Conservation (phyloP, 2,329 filamentous ascomycete species). For the Cladophialophora yegresii region DNA sequence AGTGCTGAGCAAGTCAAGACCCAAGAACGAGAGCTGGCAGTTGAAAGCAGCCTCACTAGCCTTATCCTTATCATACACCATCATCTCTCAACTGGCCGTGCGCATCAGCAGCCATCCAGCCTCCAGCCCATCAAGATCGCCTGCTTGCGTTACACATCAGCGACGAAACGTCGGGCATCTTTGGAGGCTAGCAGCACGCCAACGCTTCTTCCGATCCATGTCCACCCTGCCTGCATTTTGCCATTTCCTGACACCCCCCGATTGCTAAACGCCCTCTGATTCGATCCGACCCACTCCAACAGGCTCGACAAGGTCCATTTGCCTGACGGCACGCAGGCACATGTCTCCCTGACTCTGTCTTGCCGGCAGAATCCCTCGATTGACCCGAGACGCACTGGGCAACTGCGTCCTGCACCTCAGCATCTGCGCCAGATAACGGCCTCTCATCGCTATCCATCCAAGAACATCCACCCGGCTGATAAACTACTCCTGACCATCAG, state of each 20-base stretch:
- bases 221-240: conserved; percentile 25
- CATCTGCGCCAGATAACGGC: conserved; percentile 30
- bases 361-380: conserved; percentile 27
- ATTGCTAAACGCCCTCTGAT: conserved; percentile 30
- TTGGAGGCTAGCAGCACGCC: conserved; percentile 30
- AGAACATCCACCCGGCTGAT: conserved; percentile 26
- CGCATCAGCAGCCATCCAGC: conserved; percentile 15
- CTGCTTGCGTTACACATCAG: conserved; percentile 15
- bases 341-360: conserved; percentile 28
- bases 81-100: conserved; percentile 17
- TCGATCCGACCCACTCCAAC: conserved; percentile 19
- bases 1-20: not conserved
- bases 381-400: conserved; percentile 16
- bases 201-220: conserved; percentile 31
- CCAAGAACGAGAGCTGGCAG: not conserved
- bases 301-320: conserved; percentile 26
- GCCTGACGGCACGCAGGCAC: conserved; percentile 26
- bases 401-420: conserved; percentile 17
- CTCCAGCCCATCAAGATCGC: conserved; percentile 19
- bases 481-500: conserved; percentile 24
- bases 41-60: conserved; percentile 21
- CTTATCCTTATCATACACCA: conserved; percentile 27
- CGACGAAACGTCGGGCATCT: conserved; percentile 28
- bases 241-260: conserved; percentile 23
- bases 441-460: conserved; percentile 24